Base-by-base conservation (phyloP, 257 asterid genomes). In the Solanum appendiculatum region DNA sequence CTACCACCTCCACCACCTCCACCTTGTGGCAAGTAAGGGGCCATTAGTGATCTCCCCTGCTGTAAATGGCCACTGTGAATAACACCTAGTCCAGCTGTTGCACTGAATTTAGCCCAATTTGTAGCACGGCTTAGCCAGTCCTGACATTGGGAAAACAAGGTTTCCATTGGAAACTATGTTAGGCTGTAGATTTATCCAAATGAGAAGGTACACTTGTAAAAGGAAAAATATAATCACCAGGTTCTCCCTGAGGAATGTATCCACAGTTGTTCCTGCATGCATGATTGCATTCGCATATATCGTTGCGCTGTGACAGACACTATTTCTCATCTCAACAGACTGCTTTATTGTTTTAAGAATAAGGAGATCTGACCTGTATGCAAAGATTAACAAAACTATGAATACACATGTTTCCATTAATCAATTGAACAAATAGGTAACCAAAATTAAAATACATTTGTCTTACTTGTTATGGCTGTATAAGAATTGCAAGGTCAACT, bases 221-320 rank as follows among this genome's bases (percentile, higher is more conserved):
- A 77, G 84, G 20, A 5, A 63, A 29, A 70, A 70, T 51, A 36
- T 39, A 9, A 86, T 81, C 81, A 97, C 99, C 96, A 97, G 93
- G 91, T 97, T 97, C 91, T 97, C 99, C 87, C 99, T 87, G 68
- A 97, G 97, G 91, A 97, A 97, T 13, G 99, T 96, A 87, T 97
- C 99, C 14, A 95, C 99, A 15, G 99, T 97, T 46, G 99, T 97
- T 87, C 99, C 99, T 72, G 99, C 99, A 89, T 97, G 99, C 99
- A 97, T 97, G 88, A 97, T 93, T 60, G 99, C 99, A 92, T 97
- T 97, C 3, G 99, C 94, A 88, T 93, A 96, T 87, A 97, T 95
- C 37, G 99, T 96, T 85, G 99, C 99, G 91, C 99, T 97, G 85
- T 95, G 99, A 89, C 98, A 96, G 63, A 94, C 98, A 86, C 98